phyloP scores from a whole-genome alignment of 2,329 filamentous ascomycete species.

The Trichoderma pleuroti region DNA sequence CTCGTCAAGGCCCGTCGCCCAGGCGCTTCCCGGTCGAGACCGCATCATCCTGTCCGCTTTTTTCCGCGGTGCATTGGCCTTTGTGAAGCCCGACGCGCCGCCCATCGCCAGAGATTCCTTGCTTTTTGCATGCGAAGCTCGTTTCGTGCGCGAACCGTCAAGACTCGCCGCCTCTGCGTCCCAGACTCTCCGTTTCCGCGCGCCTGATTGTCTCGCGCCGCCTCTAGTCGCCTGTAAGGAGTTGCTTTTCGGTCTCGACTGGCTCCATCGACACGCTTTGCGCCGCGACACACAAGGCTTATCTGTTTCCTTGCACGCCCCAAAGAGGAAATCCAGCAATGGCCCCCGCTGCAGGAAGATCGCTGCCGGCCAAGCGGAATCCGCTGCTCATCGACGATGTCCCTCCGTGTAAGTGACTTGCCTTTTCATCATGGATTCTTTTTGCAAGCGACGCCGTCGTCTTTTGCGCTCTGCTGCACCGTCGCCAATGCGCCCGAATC shows the following conservation, averaged over 20 bases:
- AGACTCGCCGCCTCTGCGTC: background rate
- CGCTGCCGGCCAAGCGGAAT: slow-evolving; percentile 60
- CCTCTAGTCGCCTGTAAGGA: slow-evolving; percentile 19
- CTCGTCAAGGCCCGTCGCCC: background rate
- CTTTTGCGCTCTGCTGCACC: background rate
- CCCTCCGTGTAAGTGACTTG: slow-evolving; percentile 52
- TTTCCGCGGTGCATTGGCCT: slow-evolving; percentile 2
- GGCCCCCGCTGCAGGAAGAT: slow-evolving; percentile 36
- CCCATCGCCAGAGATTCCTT: background rate
- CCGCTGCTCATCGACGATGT: slow-evolving; percentile 62
- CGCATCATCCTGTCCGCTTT: background rate
- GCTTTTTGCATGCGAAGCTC: slow-evolving; percentile 15
- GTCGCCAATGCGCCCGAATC: slow-evolving; percentile 6
- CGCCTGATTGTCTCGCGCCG: slow-evolving; percentile 15
- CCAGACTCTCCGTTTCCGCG: slow-evolving; percentile 21
- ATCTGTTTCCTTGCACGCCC: slow-evolving; percentile 4
- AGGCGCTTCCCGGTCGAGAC: background rate
- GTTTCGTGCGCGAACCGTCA: slow-evolving; percentile 8
- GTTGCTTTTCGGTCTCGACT: slow-evolving; percentile 21
- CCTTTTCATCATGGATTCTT: background rate
- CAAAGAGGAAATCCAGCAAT: slow-evolving; percentile 28
- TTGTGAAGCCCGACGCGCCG: slow-evolving; percentile 16
- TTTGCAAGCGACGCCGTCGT: background rate
- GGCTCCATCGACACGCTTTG: slow-evolving; percentile 17
- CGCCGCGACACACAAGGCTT: slow-evolving; percentile 12